These are phyloP conservation scores for Anethum foeniculum DNA, from an alignment of 140 eudicot species.

Conservation along the genomic window DNA sequence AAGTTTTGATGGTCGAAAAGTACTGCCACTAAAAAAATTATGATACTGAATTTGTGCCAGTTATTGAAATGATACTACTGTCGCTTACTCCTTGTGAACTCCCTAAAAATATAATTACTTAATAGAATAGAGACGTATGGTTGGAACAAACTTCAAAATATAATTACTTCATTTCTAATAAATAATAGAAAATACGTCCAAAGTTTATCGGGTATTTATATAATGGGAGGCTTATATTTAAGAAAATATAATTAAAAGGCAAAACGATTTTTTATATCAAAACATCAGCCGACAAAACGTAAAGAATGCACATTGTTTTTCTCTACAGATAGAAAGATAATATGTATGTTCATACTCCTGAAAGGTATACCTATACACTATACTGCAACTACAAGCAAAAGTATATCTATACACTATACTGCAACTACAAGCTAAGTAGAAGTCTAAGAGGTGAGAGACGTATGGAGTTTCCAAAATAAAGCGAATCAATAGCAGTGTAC, in stretches of 20 bases:
- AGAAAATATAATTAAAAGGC: neutral
- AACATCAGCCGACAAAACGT: neutral
- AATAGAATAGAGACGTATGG: neutral
- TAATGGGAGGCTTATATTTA: neutral
- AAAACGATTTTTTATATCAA: neutral
- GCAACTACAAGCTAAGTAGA: neutral
- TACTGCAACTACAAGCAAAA: neutral
- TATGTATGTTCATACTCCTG: neutral
- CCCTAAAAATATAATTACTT: neutral
- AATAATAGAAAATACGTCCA: neutral
- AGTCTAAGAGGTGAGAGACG: neutral
- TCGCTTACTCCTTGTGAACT: neutral
- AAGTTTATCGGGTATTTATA: neutral
- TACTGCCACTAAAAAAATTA: neutral
- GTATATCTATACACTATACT: neutral
- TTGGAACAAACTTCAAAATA: neutral
- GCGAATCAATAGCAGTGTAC: neutral
- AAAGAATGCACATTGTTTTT: neutral
- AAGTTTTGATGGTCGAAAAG: neutral
- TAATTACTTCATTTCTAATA: neutral
- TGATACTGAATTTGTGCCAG: neutral
- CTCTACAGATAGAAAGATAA: constrained; percentile 1
- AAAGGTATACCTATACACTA: neutral
- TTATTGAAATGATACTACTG: neutral
- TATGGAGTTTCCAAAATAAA: neutral